Evolutionary conservation across 352 stramenopile species (phyloP), one percentile per base, ranked within the genome.

Genomic region (Blastocystis sp.): DNA sequence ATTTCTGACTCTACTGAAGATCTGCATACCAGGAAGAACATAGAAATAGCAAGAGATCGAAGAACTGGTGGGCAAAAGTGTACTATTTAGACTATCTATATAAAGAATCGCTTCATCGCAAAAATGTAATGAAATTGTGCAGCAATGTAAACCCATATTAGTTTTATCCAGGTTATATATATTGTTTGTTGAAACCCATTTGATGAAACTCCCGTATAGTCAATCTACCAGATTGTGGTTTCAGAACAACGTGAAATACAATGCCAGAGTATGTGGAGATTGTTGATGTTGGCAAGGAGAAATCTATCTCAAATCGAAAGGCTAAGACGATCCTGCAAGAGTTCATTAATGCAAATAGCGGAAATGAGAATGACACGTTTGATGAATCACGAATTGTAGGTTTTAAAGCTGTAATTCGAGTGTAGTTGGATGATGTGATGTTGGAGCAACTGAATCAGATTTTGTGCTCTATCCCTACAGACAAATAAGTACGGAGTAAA

Each of bases 321-420:
- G 70, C 70, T 29, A 53, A 20, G 3, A 26, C 53, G 0, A 63
- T 80, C n/a, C 43, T 80, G 2, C 18, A 62, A 11, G 26, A 45
- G 11, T 80, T 80, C n/a, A 80, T 80, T 15, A 61, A 41, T 23
- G 70, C 70, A 15, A 80, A 80, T 41, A 80, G 70, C 45, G 70
- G 70, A 63, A 80, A 80, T 39, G 70, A 80, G n/a, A 80, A 80
- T 29, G 70, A 80, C 34, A 80, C 70, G 37, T 80, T 80, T 7
- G 70, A 80, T 39, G 70, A 80, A 5, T 64, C 43, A 5, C 62
- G 55, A 39, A 80, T 80, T n/a, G 70, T 80, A 64, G 70, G n/a
- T 0, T 1, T 62, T 13, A 29, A 26, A 63, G 18, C 2, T 39
- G 18, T 29, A 34, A n/a, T 5, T 39, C 13, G 37, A 26, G 34